Evolutionary conservation across 179 eudicot species (phyloP).

Genomic region (Amaranthus tricolor): DNA sequence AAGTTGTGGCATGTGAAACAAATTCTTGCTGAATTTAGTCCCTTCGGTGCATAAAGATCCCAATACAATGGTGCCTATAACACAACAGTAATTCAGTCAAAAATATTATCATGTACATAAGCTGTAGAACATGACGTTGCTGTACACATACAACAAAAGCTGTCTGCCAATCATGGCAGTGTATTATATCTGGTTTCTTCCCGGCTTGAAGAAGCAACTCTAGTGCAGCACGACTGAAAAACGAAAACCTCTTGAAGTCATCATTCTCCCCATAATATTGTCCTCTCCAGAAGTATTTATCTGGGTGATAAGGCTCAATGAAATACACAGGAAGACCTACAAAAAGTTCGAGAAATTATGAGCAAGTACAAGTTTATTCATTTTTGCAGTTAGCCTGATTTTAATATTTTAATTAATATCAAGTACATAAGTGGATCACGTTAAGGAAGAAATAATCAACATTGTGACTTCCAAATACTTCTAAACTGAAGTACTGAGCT

Average conservation of each 20-base stretch:
- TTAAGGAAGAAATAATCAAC: background rate
- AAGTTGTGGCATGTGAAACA: slow-evolving; percentile 99
- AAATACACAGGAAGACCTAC: slow-evolving; percentile 98
- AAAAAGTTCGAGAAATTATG: slow-evolving; percentile 1
- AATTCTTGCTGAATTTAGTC: slow-evolving; percentile 87
- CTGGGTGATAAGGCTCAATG: slow-evolving; percentile 94
- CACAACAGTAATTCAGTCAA: slow-evolving; percentile 11
- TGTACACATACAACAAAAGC: slow-evolving; percentile 75
- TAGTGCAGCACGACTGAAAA: slow-evolving; percentile 93
- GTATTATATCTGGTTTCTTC: slow-evolving; percentile 93
- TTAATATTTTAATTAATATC: background rate
- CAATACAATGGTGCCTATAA: slow-evolving; percentile 93
- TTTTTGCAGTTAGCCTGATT: slow-evolving; percentile 3
- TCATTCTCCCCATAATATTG: slow-evolving; percentile 89
- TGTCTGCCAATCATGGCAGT: slow-evolving; percentile 99
- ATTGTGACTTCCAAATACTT: background rate
- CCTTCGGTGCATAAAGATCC: slow-evolving; percentile 90
- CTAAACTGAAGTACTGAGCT: background rate
- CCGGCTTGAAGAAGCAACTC: slow-evolving; percentile 85
- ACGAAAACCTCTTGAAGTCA: slow-evolving; percentile 92
- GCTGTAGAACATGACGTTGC: background rate
- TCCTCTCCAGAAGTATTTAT: slow-evolving; percentile 90
- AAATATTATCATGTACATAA: background rate
- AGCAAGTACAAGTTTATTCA: background rate
- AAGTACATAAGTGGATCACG: background rate